Conservation (phyloP, 2,329 filamentous ascomycete species). For the Lecanicillium sp. region DNA sequence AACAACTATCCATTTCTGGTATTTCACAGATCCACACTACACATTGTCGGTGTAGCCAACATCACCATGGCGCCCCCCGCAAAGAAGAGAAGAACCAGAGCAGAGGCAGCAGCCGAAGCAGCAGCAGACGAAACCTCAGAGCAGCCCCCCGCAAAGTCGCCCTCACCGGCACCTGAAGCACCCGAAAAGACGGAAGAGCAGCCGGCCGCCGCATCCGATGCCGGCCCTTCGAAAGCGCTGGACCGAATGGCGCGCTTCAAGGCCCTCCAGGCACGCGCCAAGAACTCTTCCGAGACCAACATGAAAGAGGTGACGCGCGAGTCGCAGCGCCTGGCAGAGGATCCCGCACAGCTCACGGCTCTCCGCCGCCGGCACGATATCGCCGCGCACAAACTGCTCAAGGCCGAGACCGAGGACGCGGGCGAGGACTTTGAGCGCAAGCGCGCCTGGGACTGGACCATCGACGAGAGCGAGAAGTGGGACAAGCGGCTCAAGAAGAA, state of each 20-base stretch:
- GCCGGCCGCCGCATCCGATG: not conserved
- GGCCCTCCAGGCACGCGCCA: conserved; percentile 74
- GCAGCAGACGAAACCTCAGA: conserved; percentile 17
- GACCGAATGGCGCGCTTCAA: conserved; percentile 80
- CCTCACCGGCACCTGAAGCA: not conserved
- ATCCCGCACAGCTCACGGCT: conserved; percentile 69
- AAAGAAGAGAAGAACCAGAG: conserved; percentile 39
- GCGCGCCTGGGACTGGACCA: conserved; percentile 96
- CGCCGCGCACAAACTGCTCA: conserved; percentile 86
- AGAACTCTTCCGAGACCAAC: conserved; percentile 66
- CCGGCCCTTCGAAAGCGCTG: conserved; percentile 42
- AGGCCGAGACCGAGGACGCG: conserved; percentile 77
- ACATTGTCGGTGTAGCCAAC: no score
- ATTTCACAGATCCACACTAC: no score
- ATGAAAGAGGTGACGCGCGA: conserved; percentile 79
- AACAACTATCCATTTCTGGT: no score
- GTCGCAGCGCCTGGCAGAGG: conserved; percentile 69
- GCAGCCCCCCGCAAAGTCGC: conserved; percentile 11
- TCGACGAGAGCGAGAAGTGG: conserved; percentile 92
- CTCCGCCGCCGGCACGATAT: conserved; percentile 82
- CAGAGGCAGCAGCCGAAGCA: conserved; percentile 14
- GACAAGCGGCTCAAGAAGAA: conserved; percentile 87
- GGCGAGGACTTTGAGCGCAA: conserved; percentile 96
- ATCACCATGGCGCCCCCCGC: conserved; percentile 34
- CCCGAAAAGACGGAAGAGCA: conserved; percentile 14